Base-by-base conservation (phyloP, 1,284 basidiomycete genomes). In the Cystobasidium pallidum region DNA sequence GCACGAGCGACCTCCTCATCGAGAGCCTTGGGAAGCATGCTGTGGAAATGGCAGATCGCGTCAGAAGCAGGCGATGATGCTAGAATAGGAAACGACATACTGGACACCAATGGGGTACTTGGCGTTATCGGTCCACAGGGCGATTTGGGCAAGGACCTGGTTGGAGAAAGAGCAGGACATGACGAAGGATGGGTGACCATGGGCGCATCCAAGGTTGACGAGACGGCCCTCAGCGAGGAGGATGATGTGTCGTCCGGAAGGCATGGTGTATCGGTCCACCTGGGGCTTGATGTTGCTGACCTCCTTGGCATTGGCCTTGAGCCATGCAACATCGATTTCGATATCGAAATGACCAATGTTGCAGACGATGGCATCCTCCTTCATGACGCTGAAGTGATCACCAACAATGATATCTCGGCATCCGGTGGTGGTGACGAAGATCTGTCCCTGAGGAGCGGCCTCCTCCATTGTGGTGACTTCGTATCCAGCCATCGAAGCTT, bases 161-260 rank as follows among this genome's bases (percentile, higher is more conserved):
- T 99, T 99, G 82, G 92, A 85, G 86, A 99, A 99, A 70, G 96
- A 99, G 86, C 94, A 97, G 45, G 94, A 97, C 96, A 99, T 99
- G 85, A 99, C 95, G 83, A 92, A 92, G 58, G 81, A 82, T n/a
- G 81, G 81, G 80, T 83, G 82, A 72, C 82, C 82, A 47, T 82
- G 82, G 61, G 82, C 82, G 73, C 84, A 94, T 85, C 95, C 95
- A 79, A 99, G 86, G 88, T 99, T 99, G 82, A 99, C 95, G 75
- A 99, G 91, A 86, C 96, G 95, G 76, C 95, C 95, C 81, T 98
- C 93, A 72, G 95, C 95, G 75, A 99, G 91, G 72, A 99, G 89
- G 83, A 99, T 91, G 84, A 99, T 84, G 86, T 98, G 95, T 76
- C 92, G 91, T 73, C 93, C 94, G 72, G 84, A 88, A 73, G 88